A percentile compares a stretch with the other conserved stretches of the same genome.
Conservation (phyloP, 1,284 basidiomycete genomes). For the Entoloma clypeatum region DNA sequence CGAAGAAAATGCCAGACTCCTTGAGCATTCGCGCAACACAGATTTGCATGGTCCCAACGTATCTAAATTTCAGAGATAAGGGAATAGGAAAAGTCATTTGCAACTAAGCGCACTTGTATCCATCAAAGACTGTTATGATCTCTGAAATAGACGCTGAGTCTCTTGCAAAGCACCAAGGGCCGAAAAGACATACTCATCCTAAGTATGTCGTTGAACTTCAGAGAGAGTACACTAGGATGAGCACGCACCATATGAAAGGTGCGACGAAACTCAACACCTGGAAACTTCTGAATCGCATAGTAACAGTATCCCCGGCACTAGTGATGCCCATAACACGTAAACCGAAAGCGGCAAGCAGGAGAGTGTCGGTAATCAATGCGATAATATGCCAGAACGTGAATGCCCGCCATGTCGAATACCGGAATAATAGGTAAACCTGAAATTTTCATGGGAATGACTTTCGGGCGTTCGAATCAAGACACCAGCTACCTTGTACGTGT, state of each 20-base stretch:
- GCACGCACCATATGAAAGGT: slow-evolving; percentile 78
- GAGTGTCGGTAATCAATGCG: slow-evolving; percentile 65
- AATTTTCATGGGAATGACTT: too few species aligned
- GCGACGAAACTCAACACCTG: slow-evolving; percentile 84
- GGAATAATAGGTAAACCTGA: slow-evolving; percentile 63
- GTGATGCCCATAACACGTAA: slow-evolving; percentile 67
- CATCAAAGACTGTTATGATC: slow-evolving; percentile 75
- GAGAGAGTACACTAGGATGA: not conserved
- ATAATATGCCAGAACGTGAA: slow-evolving; percentile 83
- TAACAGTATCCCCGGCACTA: slow-evolving; percentile 37
- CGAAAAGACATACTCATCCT: slow-evolving; percentile 73
- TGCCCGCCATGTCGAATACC: slow-evolving; percentile 65
- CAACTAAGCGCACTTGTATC: slow-evolving; percentile 59
- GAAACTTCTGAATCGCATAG: slow-evolving; percentile 69
- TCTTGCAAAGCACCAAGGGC: slow-evolving; percentile 3
- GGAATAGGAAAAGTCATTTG: not conserved
- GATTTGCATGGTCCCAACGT: slow-evolving; percentile 83
- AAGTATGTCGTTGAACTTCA: slow-evolving; percentile 3
- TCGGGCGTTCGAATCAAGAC: too few species aligned
- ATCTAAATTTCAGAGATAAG: slow-evolving; percentile 36
- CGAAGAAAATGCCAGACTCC: slow-evolving; percentile 92
- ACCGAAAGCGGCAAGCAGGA: slow-evolving; percentile 71
- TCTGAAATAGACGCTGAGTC: slow-evolving; percentile 39
- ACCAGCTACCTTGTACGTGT: slow-evolving; percentile 56
- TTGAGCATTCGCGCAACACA: slow-evolving; percentile 86